Conservation (phyloP, 306 rosid species). For the Echinosophora koreensis region DNA sequence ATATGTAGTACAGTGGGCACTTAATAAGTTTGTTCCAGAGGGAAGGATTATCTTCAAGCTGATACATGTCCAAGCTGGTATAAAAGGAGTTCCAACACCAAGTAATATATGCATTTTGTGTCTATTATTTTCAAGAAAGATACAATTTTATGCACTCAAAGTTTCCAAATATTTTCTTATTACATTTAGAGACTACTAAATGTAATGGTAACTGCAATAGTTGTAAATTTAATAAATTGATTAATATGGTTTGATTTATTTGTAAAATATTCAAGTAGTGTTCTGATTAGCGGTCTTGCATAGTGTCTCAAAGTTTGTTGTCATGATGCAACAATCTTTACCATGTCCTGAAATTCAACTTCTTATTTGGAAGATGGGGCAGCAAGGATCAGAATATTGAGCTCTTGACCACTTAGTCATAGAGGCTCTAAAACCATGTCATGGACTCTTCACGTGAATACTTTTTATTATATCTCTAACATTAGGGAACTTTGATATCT, state of each 20-base stretch:
- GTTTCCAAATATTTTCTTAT: constrained; percentile 16
- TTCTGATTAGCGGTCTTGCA: not conserved
- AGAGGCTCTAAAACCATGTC: too few species aligned
- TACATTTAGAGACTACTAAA: not conserved
- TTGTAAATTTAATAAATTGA: constrained; percentile 14
- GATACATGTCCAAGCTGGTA: constrained; percentile 73
- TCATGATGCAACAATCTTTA: too few species aligned
- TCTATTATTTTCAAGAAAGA: constrained; percentile 6
- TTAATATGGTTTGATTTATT: constrained; percentile 18
- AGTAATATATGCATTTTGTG: constrained; percentile 57
- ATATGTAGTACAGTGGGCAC: constrained; percentile 79
- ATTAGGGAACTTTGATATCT: not conserved
- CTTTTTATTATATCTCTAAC: too few species aligned
- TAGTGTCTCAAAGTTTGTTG: not conserved
- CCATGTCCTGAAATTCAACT: too few species aligned
- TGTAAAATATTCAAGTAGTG: not conserved
- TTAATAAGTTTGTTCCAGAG: constrained; percentile 83
- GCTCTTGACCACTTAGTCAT: too few species aligned
- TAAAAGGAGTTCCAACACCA: constrained; percentile 79
- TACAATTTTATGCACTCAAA: constrained; percentile 22
- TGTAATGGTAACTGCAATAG: constrained; percentile 8
- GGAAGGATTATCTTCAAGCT: constrained; percentile 71
- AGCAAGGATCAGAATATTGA: too few species aligned
- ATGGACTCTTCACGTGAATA: too few species aligned
- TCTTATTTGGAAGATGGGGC: too few species aligned